Evolutionary conservation across 1,284 basidiomycete genomes (phyloP).

Genomic region (Microbotryum saponariae): DNA sequence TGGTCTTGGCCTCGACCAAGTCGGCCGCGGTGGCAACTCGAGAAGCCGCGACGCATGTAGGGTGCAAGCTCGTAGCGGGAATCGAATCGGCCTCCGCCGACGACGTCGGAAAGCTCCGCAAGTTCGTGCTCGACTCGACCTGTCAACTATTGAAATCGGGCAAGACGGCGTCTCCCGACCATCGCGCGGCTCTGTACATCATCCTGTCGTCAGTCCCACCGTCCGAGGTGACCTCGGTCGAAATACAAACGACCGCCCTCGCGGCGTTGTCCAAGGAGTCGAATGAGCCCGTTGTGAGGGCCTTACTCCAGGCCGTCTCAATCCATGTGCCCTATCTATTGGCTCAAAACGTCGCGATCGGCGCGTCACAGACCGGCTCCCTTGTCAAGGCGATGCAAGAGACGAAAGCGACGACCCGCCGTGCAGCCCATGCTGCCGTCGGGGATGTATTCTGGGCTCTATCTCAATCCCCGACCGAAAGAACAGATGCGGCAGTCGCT

Average conservation of each 20-base stretch:
- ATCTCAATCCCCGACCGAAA: constrained; percentile 33
- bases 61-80: constrained; percentile 44
- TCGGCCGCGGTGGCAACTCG: constrained; percentile 65
- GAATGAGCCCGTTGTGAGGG: constrained; percentile 54
- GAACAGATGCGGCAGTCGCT: constrained; percentile 39
- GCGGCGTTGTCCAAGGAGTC: constrained; percentile 70
- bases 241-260: constrained; percentile 40
- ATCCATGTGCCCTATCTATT: constrained; percentile 49
- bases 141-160: constrained; percentile 64
- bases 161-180: constrained; percentile 77
- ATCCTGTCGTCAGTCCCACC: constrained; percentile 59
- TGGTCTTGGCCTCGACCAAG: constrained; percentile 63
- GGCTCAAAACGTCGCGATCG: constrained; percentile 1
- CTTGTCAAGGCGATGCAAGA: constrained; percentile 39
- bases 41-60: constrained; percentile 53
- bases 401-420: constrained; percentile 50
- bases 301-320: constrained; percentile 53
- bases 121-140: constrained; percentile 55
- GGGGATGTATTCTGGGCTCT: constrained; percentile 50
- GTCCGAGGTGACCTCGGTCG: constrained; percentile 49
- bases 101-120: constrained; percentile 24
- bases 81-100: constrained; percentile 30
- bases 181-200: constrained; percentile 69
- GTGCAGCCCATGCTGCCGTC: constrained; percentile 51
- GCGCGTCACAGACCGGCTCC: constrained; percentile 11